Conservation (phyloP, 2,329 filamentous ascomycete genomes). For the Ophiostoma triangulosporum region DNA sequence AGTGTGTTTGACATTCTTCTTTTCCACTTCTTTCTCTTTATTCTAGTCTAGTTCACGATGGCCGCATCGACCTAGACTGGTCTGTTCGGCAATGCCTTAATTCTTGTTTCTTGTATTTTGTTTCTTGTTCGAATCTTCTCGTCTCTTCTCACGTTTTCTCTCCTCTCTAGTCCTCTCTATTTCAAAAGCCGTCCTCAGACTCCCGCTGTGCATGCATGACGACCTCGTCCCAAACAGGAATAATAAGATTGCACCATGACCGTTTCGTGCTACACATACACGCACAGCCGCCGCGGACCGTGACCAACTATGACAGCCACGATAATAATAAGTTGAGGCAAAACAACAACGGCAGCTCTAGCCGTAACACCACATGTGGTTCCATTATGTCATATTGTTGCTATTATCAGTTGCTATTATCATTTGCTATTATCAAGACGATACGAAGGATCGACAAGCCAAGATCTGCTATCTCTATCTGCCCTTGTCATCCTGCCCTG, state of each 20-base stretch:
- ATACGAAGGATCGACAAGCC: too few relatives aligned
- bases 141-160: neutral
- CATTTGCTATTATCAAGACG: too few relatives aligned
- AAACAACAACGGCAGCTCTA: too few relatives aligned
- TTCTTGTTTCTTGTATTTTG: neutral
- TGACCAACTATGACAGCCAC: neutral
- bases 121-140: neutral
- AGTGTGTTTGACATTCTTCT: neutral
- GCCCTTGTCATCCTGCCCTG: too few relatives aligned
- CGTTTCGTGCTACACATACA: slow-evolving; percentile 17
- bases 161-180: neutral
- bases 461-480: too few relatives aligned
- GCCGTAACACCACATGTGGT: too few relatives aligned
- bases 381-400: too few relatives aligned
- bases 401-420: too few relatives aligned
- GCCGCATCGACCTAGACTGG: neutral
- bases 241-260: slow-evolving; percentile 14
- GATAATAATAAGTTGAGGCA: too few relatives aligned
- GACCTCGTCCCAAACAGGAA: slow-evolving; percentile 30
- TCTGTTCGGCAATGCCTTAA: neutral
- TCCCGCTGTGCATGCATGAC: slow-evolving; percentile 25
- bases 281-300: slow-evolving; percentile 16
- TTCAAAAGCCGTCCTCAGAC: neutral
- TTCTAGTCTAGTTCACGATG: slow-evolving; percentile 1
- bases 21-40: neutral